phyloP scores from a whole-genome alignment of 352 stramenopile species.

The Phytophthora fragariae region DNA sequence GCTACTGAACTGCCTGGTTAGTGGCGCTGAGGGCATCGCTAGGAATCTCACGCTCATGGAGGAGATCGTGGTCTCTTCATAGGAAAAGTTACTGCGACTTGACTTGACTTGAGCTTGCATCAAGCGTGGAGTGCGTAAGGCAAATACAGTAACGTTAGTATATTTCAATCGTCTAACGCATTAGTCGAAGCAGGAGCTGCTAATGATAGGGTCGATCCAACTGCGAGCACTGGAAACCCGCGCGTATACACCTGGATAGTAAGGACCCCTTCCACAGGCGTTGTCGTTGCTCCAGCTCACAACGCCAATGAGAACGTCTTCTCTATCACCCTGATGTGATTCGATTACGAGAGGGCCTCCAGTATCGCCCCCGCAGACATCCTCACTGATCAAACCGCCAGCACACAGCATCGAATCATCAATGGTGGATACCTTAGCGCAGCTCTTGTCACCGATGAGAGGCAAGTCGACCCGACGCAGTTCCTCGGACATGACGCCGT shows the following conservation, averaged over 20 bases:
- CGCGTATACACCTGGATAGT: constrained; percentile 56
- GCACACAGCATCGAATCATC: constrained; percentile 55
- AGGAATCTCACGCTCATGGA: constrained; percentile 76
- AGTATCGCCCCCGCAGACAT: constrained; percentile 58
- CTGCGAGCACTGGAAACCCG: constrained; percentile 34
- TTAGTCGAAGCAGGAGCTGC: constrained; percentile 4
- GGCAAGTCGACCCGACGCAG: constrained; percentile 37
- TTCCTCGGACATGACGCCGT: constrained; percentile 4
- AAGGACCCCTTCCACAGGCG: constrained; percentile 40
- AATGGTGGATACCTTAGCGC: constrained; percentile 21
- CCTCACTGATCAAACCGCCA: constrained; percentile 35
- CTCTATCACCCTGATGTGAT: not conserved
- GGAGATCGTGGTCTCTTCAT: constrained; percentile 77
- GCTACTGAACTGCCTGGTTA: constrained; percentile 86
- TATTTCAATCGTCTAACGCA: not conserved
- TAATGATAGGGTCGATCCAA: not conserved
- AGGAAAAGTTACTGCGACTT: constrained; percentile 11
- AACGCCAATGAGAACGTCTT: constrained; percentile 45
- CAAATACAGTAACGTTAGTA: constrained; percentile 15
- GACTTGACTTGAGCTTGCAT: not conserved
- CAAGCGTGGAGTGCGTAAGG: not conserved
- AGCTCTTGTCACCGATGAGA: constrained; percentile 41
- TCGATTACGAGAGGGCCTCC: constrained; percentile 47
- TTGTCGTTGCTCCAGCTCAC: constrained; percentile 52
- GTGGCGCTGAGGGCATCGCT: constrained; percentile 79